These are phyloP conservation scores for Apiotrichum sp. DNA, from an alignment of 1,284 basidiomycete species.

Conservation along the genomic window DNA sequence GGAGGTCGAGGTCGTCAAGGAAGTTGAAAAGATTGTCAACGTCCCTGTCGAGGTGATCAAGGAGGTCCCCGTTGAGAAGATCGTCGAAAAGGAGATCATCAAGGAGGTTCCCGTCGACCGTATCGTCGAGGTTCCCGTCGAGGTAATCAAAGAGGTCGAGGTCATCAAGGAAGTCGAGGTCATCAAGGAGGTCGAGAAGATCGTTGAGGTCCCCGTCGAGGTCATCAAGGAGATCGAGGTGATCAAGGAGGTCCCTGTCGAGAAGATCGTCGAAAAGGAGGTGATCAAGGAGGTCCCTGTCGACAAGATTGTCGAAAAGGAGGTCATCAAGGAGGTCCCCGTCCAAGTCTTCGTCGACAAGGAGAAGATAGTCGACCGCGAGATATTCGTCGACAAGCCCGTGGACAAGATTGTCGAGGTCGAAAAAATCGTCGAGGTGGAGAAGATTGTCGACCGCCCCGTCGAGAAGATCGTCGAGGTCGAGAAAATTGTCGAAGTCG, in stretches of 20 bases:
- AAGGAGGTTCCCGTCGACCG: slow-evolving; percentile 26
- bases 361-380: slow-evolving; percentile 17
- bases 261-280: slow-evolving; percentile 33
- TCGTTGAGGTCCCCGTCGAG: slow-evolving; percentile 44
- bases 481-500: slow-evolving; percentile 30
- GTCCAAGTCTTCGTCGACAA: slow-evolving; percentile 33
- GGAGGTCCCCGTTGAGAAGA: slow-evolving; percentile 27
- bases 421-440: slow-evolving; percentile 31
- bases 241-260: slow-evolving; percentile 32
- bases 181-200: slow-evolving; percentile 28
- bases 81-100: slow-evolving; percentile 32
- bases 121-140: slow-evolving; percentile 35
- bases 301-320: slow-evolving; percentile 37
- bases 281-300: slow-evolving; percentile 23
- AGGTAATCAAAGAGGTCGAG: slow-evolving; percentile 6
- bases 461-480: slow-evolving; percentile 45
- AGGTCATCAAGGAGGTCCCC: slow-evolving; percentile 18
- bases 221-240: slow-evolving; percentile 34
- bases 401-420: slow-evolving; percentile 36
- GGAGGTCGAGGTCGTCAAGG: slow-evolving; percentile 23
- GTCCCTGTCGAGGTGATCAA: slow-evolving; percentile 24
- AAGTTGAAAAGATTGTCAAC: slow-evolving; percentile 29
- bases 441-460: slow-evolving; percentile 40
- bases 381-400: slow-evolving; percentile 36
- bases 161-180: slow-evolving; percentile 34